These are phyloP conservation scores for Hypomontagnella submonticulosa DNA, from an alignment of 495 filamentous ascomycete species.

Conservation along the genomic window DNA sequence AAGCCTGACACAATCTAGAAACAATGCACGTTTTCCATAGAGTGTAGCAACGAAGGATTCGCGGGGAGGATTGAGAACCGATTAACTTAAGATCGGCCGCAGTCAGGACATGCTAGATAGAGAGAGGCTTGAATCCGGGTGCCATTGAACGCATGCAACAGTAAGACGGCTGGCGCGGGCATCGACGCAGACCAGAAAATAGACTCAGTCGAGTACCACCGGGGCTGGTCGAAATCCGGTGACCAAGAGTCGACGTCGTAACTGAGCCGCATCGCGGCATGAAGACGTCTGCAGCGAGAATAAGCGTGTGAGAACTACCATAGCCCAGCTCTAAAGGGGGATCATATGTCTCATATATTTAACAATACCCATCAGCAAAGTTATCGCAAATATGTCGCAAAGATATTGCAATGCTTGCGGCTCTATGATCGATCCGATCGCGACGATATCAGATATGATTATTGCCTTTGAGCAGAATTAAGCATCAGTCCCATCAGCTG, in stretches of 20 bases:
- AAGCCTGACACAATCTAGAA: slow-evolving; percentile 19
- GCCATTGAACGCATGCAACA: slow-evolving; percentile 17
- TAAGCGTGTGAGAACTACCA: neutral
- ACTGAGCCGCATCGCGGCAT: slow-evolving; percentile 22
- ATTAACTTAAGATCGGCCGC: slow-evolving; percentile 31
- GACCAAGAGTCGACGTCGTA: neutral
- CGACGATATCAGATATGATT: too few species aligned
- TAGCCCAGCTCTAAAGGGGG: neutral
- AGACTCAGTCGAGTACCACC: slow-evolving; percentile 1
- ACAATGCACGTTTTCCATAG: slow-evolving; percentile 19
- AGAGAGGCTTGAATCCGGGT: neutral
- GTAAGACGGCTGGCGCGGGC: slow-evolving; percentile 7
- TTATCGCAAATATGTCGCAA: too few species aligned
- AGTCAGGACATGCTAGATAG: neutral
- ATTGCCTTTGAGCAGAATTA: too few species aligned
- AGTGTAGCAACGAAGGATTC: slow-evolving; percentile 41
- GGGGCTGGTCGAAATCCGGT: slow-evolving; percentile 8
- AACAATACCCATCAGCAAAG: too few species aligned
- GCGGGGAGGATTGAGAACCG: slow-evolving; percentile 36
- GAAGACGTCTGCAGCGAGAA: slow-evolving; percentile 1
- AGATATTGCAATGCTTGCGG: too few species aligned
- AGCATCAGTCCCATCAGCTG: too few species aligned
- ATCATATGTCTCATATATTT: too few species aligned
- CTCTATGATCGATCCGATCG: too few species aligned
- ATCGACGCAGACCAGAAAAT: slow-evolving; percentile 9